Evolutionary conservation across 306 rosid genomes (phyloP), one percentile per base, ranked within the genome.

Genomic region (Trifolium fragiferum): DNA sequence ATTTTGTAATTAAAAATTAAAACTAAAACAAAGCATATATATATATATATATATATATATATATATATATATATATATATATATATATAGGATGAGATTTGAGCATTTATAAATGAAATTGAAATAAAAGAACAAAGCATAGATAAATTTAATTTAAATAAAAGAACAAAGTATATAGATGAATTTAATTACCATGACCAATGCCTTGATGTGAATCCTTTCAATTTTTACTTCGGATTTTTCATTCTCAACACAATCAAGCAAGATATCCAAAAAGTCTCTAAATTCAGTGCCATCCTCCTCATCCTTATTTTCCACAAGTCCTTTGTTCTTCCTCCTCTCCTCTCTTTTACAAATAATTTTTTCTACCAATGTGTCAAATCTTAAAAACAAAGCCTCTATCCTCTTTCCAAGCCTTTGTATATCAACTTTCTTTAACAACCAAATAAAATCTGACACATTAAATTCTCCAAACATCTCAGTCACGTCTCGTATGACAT

Each of bases 401-500:
- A 75, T 44, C 47, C 85, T 81, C 70, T 81, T 84, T 12, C 55
- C 54, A 49, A 81, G 74, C 5, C 83, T 76, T 9, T 70, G 79
- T 54, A 78, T 44, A 27, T 84, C 83, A 10, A 75, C 10, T 7
- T 81, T 71, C 76, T 35, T 78, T n/a, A 75, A 43, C 20, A 81
- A 15, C 83, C 83, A 80, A 27, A 81, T 30, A 19, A 69, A 75
- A 71, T 84, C 81, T 0, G 84, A 69, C 1, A 73, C 70, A 19
- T 81, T 86, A 19, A 81, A 81, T 41, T 81, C 84, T 1, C 86
- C 81, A 2, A 83, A 72, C 7, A 86, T 81, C 46, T 76, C 8
- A 0, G 82, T 51, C 64, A 77, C 81, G 7, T 76, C 84, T 0
- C 86, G 76, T 4, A 68, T 79, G 54, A 76, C 71, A 53, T 9